These are phyloP conservation scores for Colletotrichum higginsianum DNA, from an alignment of 2,329 filamentous ascomycete genomes.

Conservation along the genomic window DNA sequence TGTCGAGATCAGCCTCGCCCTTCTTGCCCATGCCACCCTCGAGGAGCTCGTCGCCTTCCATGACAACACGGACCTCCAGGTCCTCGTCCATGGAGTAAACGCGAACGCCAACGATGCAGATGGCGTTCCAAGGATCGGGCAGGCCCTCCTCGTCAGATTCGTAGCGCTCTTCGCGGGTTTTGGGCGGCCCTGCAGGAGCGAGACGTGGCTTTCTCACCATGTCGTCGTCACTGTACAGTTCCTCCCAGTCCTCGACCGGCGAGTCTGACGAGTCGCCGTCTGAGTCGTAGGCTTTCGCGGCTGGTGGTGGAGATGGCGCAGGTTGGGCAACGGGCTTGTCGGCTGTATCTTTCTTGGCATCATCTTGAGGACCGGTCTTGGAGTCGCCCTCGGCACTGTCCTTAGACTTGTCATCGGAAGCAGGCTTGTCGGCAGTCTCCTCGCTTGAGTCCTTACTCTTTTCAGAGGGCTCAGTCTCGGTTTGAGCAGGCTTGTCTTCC, in stretches of 20 bases:
- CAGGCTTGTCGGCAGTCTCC: neutral
- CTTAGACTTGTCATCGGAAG: conserved; percentile 14
- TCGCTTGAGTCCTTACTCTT: neutral
- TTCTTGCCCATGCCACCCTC: conserved; percentile 72
- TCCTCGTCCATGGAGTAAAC: conserved; percentile 73
- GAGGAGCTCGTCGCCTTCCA: conserved; percentile 68
- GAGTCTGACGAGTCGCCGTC: conserved; percentile 72
- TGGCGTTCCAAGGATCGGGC: conserved; percentile 73
- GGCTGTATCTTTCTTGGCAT: conserved; percentile 36
- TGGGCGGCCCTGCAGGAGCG: conserved; percentile 53
- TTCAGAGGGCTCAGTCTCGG: neutral
- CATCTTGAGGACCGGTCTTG: conserved; percentile 36
- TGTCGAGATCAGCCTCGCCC: conserved; percentile 69
- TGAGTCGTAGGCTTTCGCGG: conserved; percentile 51
- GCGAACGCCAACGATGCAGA: conserved; percentile 72
- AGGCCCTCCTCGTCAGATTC: conserved; percentile 71
- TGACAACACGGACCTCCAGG: conserved; percentile 68
- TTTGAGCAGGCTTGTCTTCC: neutral
- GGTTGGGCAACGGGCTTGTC: conserved; percentile 43
- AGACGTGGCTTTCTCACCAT: conserved; percentile 66
- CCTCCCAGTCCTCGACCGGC: conserved; percentile 72
- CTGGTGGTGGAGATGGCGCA: conserved; percentile 26
- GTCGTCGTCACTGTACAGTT: conserved; percentile 72
- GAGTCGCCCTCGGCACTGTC: conserved; percentile 1
- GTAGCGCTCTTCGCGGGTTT: conserved; percentile 55